Base-by-base conservation (phyloP, 352 stramenopile species). In the Pythium scleroteichum region DNA sequence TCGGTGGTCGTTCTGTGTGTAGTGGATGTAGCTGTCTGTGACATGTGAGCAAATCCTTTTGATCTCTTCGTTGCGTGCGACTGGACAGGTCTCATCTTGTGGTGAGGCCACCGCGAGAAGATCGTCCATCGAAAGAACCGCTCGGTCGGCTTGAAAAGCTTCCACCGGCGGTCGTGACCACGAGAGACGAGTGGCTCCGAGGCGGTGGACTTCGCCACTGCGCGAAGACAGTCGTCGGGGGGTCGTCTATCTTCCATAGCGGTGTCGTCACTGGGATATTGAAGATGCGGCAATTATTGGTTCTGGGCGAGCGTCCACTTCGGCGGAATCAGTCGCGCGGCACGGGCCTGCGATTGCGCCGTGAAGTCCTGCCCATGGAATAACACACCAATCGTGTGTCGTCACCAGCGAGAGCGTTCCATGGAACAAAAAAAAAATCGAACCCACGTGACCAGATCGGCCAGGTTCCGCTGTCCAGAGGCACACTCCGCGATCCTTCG, bases 401-500 rank as follows among this genome's bases (percentile, higher is more conserved):
- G 52, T 59, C 52, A 59, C 17, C 14, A 26, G 13, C 24, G 35
- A 50, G 48, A 16, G 32, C 22, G 39, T 59, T 59, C 38, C 22
- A 41, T 50, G 52, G 52, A 59, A 50, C 20, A 59, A 32, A 58
- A 56, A 20, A 48, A 20, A 48, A 38, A 39, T 57, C 33, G 50
- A 48, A 48, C 20, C 10, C 44, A 22, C 20, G n/a, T 35, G 35
- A 46, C 42, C 39, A 9, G 38, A 59, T 40, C 16, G 39, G 38
- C 38, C 52, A 49, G 0, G 19, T 27, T 54, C 47, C n/a, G 29
- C 27, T 7, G 17, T 9, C 39, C 19, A 12, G 16, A 33, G 20
- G 39, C 22, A 40, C 12, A 16, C 9, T 50, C 19, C 23, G 2
- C 22, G n/a, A 59, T 48, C 23, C 12, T 59, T 59, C 52, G 4